Conservation (phyloP, 1,139 yeast genomes). For the Debaryomyces robertsiae region DNA sequence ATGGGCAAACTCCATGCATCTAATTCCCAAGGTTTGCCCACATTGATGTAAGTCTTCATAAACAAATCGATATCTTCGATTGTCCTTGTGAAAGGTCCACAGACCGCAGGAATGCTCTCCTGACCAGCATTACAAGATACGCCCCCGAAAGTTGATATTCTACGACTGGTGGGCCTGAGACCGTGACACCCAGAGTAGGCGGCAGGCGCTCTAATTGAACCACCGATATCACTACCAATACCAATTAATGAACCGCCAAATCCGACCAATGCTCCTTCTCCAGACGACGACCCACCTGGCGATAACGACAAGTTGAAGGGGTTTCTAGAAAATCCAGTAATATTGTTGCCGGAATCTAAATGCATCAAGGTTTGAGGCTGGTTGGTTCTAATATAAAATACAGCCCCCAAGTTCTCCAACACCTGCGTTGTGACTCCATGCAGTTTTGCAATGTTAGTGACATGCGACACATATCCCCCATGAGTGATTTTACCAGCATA, state of each 20-base stretch:
- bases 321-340: conserved; percentile 40
- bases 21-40: conserved; percentile 69
- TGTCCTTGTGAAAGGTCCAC: conserved; percentile 64
- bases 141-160: conserved; percentile 56
- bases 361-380: conserved; percentile 55
- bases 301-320: conserved; percentile 45
- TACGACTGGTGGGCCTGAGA: conserved; percentile 66
- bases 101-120: conserved; percentile 59
- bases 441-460: conserved; percentile 51
- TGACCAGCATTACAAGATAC: conserved; percentile 59
- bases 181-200: conserved; percentile 71
- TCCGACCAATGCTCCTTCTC: conserved; percentile 71
- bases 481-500: conserved; percentile 59
- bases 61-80: conserved; percentile 67
- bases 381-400: conserved; percentile 52
- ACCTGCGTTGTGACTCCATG: conserved; percentile 55
- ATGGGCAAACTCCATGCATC: conserved; percentile 59
- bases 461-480: conserved; percentile 61
- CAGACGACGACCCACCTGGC: conserved; percentile 71
- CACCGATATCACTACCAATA: conserved; percentile 80
- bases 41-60: conserved; percentile 57
- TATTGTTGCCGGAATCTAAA: conserved; percentile 45
- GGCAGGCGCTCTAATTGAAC: conserved; percentile 75
- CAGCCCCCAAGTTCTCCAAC: conserved; percentile 66
- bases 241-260: conserved; percentile 69